Percentiles rank a stretch among this genome's conserved stretches.
Conservation (phyloP, 2,329 filamentous ascomycete species). For the Epicoccum sorghinum region DNA sequence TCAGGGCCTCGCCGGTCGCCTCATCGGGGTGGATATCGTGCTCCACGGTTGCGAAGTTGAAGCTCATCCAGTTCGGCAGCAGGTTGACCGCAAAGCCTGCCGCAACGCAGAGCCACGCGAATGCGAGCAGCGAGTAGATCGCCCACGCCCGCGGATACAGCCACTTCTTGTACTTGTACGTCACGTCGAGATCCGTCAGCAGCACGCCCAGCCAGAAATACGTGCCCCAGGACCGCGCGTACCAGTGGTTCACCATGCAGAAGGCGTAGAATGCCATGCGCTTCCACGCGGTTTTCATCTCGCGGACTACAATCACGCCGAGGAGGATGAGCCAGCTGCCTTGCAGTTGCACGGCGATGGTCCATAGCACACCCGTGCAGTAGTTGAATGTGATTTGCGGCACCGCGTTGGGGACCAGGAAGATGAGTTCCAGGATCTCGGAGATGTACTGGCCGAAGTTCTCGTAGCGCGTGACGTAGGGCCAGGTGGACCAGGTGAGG, state of each 20-base stretch:
- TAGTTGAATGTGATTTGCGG: slow-evolving; percentile 57
- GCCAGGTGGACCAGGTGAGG: slow-evolving; percentile 57
- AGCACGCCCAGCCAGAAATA: slow-evolving; percentile 55
- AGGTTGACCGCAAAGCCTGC: slow-evolving; percentile 47
- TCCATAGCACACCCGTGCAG: slow-evolving; percentile 59
- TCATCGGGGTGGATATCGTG: slow-evolving; percentile 53
- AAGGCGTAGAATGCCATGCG: slow-evolving; percentile 54
- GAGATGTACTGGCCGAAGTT: slow-evolving; percentile 54
- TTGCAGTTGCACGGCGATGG: slow-evolving; percentile 57
- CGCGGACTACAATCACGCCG: slow-evolving; percentile 51
- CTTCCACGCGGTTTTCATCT: slow-evolving; percentile 55
- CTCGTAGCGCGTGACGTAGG: slow-evolving; percentile 49
- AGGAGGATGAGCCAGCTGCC: slow-evolving; percentile 54
- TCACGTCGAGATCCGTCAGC: slow-evolving; percentile 56
- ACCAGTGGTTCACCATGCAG: slow-evolving; percentile 54
- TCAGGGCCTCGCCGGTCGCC: slow-evolving; percentile 46
- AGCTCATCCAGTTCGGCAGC: slow-evolving; percentile 45
- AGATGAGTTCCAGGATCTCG: slow-evolving; percentile 53
- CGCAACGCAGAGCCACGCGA: slow-evolving; percentile 38
- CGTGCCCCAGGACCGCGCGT: slow-evolving; percentile 54
- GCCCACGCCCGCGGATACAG: slow-evolving; percentile 42
- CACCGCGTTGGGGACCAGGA: slow-evolving; percentile 56
- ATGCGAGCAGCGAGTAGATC: slow-evolving; percentile 47
- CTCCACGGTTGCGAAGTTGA: slow-evolving; percentile 50
- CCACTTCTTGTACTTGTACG: slow-evolving; percentile 52